phyloP scores from a whole-genome alignment of 2,329 filamentous ascomycete genomes.

The Alternaria viburni region DNA sequence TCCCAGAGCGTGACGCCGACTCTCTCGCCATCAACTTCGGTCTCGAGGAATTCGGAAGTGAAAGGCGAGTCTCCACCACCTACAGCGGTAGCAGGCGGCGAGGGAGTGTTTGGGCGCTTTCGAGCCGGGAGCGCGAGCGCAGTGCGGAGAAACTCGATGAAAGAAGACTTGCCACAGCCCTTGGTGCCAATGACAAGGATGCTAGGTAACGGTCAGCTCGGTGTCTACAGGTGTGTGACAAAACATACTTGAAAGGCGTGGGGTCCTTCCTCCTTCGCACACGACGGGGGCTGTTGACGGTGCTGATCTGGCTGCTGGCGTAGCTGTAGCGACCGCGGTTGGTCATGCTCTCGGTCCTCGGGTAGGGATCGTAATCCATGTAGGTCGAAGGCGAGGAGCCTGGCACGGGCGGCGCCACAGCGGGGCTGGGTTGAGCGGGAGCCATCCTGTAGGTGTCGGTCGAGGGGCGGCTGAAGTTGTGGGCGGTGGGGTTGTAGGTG shows the following conservation, averaged over 20 bases:
- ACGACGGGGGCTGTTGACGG: slow-evolving; percentile 89
- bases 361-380: slow-evolving; percentile 76
- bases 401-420: slow-evolving; percentile 61
- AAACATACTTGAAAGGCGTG: slow-evolving; percentile 93
- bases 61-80: slow-evolving; percentile 62
- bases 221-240: not conserved
- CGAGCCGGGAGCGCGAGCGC: slow-evolving; percentile 82
- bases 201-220: slow-evolving; percentile 56
- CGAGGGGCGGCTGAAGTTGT: slow-evolving; percentile 47
- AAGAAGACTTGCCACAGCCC: slow-evolving; percentile 91
- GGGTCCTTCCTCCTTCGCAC: slow-evolving; percentile 95
- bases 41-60: slow-evolving; percentile 88
- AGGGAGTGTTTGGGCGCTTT: slow-evolving; percentile 64
- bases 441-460: slow-evolving; percentile 49
- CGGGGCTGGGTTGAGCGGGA: slow-evolving; percentile 18
- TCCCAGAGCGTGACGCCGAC: slow-evolving; percentile 96
- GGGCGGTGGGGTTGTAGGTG: slow-evolving; percentile 32
- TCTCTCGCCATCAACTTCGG: slow-evolving; percentile 89
- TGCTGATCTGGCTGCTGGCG: slow-evolving; percentile 87
- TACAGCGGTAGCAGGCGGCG: slow-evolving; percentile 55
- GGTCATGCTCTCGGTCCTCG: slow-evolving; percentile 91
- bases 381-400: slow-evolving; percentile 44
- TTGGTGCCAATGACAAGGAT: slow-evolving; percentile 89
- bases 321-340: slow-evolving; percentile 96
- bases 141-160: slow-evolving; percentile 92